These are phyloP conservation scores for Blastocystis sp. DNA, from an alignment of 352 stramenopile genomes.

Conservation along the genomic window DNA sequence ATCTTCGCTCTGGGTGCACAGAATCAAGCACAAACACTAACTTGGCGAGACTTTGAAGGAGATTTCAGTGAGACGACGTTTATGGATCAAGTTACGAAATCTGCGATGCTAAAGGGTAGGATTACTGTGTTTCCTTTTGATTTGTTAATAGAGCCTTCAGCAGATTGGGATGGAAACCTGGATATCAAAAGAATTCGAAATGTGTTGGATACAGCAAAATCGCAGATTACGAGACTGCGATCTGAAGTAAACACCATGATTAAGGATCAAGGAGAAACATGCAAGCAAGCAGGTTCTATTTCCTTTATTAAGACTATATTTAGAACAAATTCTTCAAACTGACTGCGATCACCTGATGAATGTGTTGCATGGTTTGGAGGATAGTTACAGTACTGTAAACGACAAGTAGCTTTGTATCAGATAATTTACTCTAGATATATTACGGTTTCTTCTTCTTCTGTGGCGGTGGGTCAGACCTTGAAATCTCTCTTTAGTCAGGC, in stretches of 20 bases:
- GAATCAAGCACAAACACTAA: background rate
- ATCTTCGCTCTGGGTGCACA: conserved; percentile 53
- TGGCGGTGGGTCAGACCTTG: conserved; percentile 27
- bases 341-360: conserved; percentile 1
- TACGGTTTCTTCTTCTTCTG: conserved; percentile 23
- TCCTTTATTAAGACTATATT: background rate
- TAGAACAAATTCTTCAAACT: conserved; percentile 28
- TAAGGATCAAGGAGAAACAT: background rate
- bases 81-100: conserved; percentile 7
- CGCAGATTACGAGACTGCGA: background rate
- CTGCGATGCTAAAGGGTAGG: conserved; percentile 44
- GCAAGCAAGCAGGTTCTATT: conserved; percentile 1
- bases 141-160: conserved; percentile 18
- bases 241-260: conserved; percentile 15
- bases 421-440: background rate
- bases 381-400: background rate
- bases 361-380: background rate
- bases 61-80: conserved; percentile 55
- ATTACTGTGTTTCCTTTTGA: background rate
- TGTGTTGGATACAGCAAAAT: conserved; percentile 16
- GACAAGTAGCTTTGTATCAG: background rate
- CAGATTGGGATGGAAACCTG: conserved; percentile 23
- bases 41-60: conserved; percentile 47
- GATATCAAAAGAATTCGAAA: conserved; percentile 29
- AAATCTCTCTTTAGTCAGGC: background rate